phyloP scores from a whole-genome alignment of 2,329 filamentous ascomycete species.

The Zymoseptoria tritici region DNA sequence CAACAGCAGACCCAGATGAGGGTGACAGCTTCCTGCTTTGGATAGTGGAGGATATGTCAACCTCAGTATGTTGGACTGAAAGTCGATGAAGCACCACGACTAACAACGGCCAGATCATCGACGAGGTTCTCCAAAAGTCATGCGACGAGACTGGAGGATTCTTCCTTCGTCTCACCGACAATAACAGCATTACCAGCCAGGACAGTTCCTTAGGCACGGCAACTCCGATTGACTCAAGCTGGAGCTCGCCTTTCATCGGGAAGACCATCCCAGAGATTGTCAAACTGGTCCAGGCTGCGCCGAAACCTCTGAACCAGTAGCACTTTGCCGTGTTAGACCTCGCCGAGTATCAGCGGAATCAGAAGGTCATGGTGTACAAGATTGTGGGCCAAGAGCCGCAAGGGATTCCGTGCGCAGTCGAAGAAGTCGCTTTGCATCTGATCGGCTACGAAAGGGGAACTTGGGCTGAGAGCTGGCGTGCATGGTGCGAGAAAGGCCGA shows the following conservation, averaged over 20 bases:
- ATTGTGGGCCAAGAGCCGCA: constrained; percentile 2
- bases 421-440: background rate
- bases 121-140: constrained; percentile 4
- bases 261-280: constrained; percentile 1
- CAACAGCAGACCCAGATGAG: background rate
- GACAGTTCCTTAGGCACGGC: background rate
- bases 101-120: constrained; percentile 1
- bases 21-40: background rate
- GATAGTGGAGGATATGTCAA: background rate
- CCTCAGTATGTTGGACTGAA: background rate
- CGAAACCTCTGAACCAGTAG: constrained; percentile 3
- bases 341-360: background rate
- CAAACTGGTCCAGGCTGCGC: constrained; percentile 1
- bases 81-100: background rate
- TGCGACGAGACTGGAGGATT: constrained; percentile 1
- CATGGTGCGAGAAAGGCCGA: background rate
- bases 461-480: constrained; percentile 1
- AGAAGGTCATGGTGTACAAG: constrained; percentile 1
- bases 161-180: constrained; percentile 6
- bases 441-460: constrained; percentile 1
- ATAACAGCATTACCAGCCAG: background rate
- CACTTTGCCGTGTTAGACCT: constrained; percentile 4
- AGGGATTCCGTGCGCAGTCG: constrained; percentile 1
- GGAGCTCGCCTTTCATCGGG: constrained; percentile 7
- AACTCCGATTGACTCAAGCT: constrained; percentile 1